Evolutionary conservation across 169 alveolate genomes (phyloP).

Genomic region (Theileria annulata): DNA sequence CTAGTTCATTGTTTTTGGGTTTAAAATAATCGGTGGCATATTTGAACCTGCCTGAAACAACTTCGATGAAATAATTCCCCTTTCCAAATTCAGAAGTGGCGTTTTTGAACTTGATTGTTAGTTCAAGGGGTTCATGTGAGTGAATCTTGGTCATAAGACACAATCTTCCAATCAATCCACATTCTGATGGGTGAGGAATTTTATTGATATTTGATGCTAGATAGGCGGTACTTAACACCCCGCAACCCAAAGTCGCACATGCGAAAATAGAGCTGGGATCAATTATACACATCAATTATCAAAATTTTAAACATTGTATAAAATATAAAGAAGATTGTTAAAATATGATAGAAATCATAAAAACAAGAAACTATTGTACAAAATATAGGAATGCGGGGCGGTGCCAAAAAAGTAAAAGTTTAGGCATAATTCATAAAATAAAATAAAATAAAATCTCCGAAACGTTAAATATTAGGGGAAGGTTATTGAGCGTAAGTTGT

Average conservation of each 20-base stretch:
- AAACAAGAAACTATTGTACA: background rate
- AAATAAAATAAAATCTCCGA: constrained; percentile 4
- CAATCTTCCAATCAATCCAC: constrained; percentile 58
- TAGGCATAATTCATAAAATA: background rate
- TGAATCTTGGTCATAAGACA: constrained; percentile 64
- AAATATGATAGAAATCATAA: background rate
- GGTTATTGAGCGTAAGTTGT: background rate
- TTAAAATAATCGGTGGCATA: constrained; percentile 32
- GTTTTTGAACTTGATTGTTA: constrained; percentile 69
- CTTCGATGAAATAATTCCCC: constrained; percentile 61
- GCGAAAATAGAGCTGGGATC: constrained; percentile 49
- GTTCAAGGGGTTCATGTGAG: constrained; percentile 70
- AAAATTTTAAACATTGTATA: background rate
- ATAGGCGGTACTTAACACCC: constrained; percentile 37
- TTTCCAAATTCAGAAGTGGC: constrained; percentile 21
- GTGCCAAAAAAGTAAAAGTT: constrained; percentile 21
- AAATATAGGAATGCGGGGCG: constrained; percentile 27
- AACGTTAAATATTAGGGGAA: constrained; percentile 14
- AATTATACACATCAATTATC: constrained; percentile 39
- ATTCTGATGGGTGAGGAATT: constrained; percentile 69
- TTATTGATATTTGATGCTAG: constrained; percentile 33
- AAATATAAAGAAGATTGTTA: background rate
- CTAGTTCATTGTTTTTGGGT: constrained; percentile 29
- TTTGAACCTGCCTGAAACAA: constrained; percentile 60
- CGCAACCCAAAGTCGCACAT: constrained; percentile 63